Conservation (phyloP, 805 yeast species). For the Pichia nanzhaoensis region DNA sequence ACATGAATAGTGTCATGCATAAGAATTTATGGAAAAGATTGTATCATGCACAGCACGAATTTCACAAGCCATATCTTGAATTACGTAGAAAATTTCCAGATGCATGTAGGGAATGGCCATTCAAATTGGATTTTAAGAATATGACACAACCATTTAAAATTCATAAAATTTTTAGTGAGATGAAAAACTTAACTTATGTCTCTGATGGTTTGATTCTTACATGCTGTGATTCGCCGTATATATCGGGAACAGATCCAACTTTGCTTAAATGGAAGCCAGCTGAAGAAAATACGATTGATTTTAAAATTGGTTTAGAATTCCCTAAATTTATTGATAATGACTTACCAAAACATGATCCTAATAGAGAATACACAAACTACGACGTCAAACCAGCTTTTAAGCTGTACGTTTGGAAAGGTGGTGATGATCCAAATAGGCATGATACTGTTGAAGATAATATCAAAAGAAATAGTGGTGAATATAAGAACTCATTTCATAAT, state of each 20-base stretch:
- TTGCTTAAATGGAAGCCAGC: slow-evolving; percentile 96
- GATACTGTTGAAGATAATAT: slow-evolving; percentile 34
- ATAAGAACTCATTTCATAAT: slow-evolving; percentile 29
- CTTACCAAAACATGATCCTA: slow-evolving; percentile 58
- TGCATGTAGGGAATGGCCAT: slow-evolving; percentile 70
- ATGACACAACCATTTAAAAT: slow-evolving; percentile 83
- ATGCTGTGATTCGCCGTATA: slow-evolving; percentile 80
- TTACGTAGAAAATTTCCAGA: slow-evolving; percentile 67
- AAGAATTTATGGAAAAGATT: slow-evolving; percentile 74
- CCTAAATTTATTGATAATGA: slow-evolving; percentile 55
- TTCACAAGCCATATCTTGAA: slow-evolving; percentile 75
- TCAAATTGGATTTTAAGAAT: slow-evolving; percentile 77
- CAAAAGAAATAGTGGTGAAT: slow-evolving; percentile 28
- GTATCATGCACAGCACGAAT: slow-evolving; percentile 76
- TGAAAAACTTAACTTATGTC: slow-evolving; percentile 73
- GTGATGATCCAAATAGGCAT: slow-evolving; percentile 24
- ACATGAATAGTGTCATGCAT: slow-evolving; percentile 62
- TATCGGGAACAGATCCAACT: slow-evolving; percentile 80
- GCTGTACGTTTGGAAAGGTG: slow-evolving; percentile 74
- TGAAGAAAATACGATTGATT: slow-evolving; percentile 90
- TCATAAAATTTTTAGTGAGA: slow-evolving; percentile 62
- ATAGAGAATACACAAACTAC: slow-evolving; percentile 69
- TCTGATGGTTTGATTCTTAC: slow-evolving; percentile 94
- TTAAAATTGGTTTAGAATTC: slow-evolving; percentile 60
- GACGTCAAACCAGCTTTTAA: slow-evolving; percentile 70